These are phyloP conservation scores for Curvularia sp. DNA, from an alignment of 2,329 filamentous ascomycete genomes.

Conservation along the genomic window DNA sequence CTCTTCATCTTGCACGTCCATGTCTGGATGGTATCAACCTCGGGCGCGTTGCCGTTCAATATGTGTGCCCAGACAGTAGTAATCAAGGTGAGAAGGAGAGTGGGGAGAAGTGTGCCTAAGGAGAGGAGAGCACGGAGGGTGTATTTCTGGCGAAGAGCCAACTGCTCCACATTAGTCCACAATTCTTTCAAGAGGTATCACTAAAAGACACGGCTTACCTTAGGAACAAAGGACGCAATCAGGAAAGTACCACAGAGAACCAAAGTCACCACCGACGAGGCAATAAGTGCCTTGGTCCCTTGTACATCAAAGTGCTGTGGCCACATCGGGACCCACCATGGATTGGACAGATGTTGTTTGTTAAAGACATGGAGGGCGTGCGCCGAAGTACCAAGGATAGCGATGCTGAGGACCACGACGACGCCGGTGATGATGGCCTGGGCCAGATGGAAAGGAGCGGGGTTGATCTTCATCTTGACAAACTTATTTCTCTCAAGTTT, in stretches of 20 bases:
- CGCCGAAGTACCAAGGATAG: conserved; percentile 54
- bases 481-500: background rate
- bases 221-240: conserved; percentile 43
- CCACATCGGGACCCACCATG: conserved; percentile 59
- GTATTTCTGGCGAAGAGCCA: conserved; percentile 43
- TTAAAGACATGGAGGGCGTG: conserved; percentile 55
- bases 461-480: conserved; percentile 47
- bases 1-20: conserved; percentile 51
- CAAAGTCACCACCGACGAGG: conserved; percentile 48
- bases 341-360: conserved; percentile 52
- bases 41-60: conserved; percentile 44
- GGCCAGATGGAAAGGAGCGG: conserved; percentile 45
- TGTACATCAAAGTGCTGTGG: conserved; percentile 55
- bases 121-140: conserved; percentile 50
- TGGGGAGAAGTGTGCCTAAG: conserved; percentile 47
- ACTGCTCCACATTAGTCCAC: conserved; percentile 28
- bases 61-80: conserved; percentile 52
- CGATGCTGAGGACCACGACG: conserved; percentile 50
- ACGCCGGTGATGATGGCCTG: conserved; percentile 46
- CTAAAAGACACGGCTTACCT: conserved; percentile 30
- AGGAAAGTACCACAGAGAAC: conserved; percentile 50
- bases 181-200: background rate
- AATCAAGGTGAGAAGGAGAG: conserved; percentile 50
- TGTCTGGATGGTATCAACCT: conserved; percentile 50
- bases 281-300: conserved; percentile 53